phyloP scores from a whole-genome alignment of 2,329 filamentous ascomycete species.

The Cytospora leucostoma region DNA sequence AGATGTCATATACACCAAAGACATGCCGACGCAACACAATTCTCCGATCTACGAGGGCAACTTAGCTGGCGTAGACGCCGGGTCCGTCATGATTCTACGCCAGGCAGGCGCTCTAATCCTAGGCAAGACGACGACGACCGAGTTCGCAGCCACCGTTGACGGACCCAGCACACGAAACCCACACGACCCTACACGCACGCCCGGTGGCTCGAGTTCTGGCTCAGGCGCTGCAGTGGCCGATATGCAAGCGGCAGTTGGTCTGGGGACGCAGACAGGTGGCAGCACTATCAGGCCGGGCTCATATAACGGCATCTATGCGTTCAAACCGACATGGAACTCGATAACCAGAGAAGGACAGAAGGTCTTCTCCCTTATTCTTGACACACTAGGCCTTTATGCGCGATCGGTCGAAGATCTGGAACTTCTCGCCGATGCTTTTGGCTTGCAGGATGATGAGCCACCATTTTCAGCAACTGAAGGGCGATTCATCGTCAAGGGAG shows the following conservation, averaged over 20 bases:
- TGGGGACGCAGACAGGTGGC: slow-evolving; percentile 69
- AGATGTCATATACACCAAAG: slow-evolving; percentile 61
- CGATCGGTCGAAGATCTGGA: slow-evolving; percentile 60
- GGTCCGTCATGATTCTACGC: slow-evolving; percentile 52
- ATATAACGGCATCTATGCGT: slow-evolving; percentile 64
- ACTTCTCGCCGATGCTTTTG: slow-evolving; percentile 56
- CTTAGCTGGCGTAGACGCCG: slow-evolving; percentile 52
- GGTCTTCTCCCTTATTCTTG: slow-evolving; percentile 58
- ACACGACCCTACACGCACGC: slow-evolving; percentile 53
- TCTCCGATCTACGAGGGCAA: slow-evolving; percentile 55
- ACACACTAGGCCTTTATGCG: slow-evolving; percentile 64
- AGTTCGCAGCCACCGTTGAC: slow-evolving; percentile 59
- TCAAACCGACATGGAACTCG: slow-evolving; percentile 68
- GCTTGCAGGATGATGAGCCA: slow-evolving; percentile 52
- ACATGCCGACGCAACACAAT: slow-evolving; percentile 59
- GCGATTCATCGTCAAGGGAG: slow-evolving; percentile 12
- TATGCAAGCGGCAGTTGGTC: slow-evolving; percentile 59
- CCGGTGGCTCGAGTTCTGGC: slow-evolving; percentile 68
- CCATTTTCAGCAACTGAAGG: slow-evolving; percentile 2
- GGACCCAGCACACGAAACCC: slow-evolving; percentile 62
- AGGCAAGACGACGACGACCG: slow-evolving; percentile 62
- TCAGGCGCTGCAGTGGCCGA: slow-evolving; percentile 68
- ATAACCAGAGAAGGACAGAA: slow-evolving; percentile 64
- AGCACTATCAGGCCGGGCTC: slow-evolving; percentile 64
- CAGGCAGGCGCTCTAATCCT: slow-evolving; percentile 60